phyloP scores from a whole-genome alignment of 805 yeast genomes.

The Groenewaldozyma tartarivorans region DNA sequence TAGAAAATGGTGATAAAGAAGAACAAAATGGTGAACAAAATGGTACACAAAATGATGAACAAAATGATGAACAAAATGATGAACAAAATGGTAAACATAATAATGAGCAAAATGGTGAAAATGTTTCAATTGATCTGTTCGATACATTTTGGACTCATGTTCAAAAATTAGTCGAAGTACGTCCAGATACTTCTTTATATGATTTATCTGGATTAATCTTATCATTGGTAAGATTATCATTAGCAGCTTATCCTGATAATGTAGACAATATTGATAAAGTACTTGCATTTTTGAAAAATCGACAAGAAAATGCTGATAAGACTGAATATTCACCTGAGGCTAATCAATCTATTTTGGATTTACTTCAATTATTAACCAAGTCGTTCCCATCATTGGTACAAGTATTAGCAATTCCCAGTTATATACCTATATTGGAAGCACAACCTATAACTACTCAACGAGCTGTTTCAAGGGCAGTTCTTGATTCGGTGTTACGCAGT shows the following conservation, averaged over 20 bases:
- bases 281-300: slow-evolving; percentile 40
- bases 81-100: neutral
- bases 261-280: slow-evolving; percentile 52
- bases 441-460: slow-evolving; percentile 46
- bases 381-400: slow-evolving; percentile 14
- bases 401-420: slow-evolving; percentile 35
- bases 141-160: slow-evolving; percentile 60
- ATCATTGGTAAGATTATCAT: slow-evolving; percentile 53
- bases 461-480: slow-evolving; percentile 49
- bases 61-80: slow-evolving; percentile 7
- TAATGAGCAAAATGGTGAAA: slow-evolving; percentile 4
- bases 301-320: slow-evolving; percentile 2
- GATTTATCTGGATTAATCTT: slow-evolving; percentile 58
- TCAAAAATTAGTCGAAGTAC: slow-evolving; percentile 40
- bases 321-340: slow-evolving; percentile 20
- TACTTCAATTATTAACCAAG: slow-evolving; percentile 26
- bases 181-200: slow-evolving; percentile 57
- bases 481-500: slow-evolving; percentile 43
- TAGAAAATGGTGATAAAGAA: slow-evolving; percentile 8
- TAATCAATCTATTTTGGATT: slow-evolving; percentile 20
- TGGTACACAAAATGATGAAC: slow-evolving; percentile 3
- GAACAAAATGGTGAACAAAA: slow-evolving; percentile 4
- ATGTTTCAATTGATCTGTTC: slow-evolving; percentile 34
- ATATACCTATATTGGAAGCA: slow-evolving; percentile 43
- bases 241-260: slow-evolving; percentile 57